These are phyloP conservation scores for Tulasnella sp. DNA, from an alignment of 768 basidiomycete species.

Conservation along the genomic window DNA sequence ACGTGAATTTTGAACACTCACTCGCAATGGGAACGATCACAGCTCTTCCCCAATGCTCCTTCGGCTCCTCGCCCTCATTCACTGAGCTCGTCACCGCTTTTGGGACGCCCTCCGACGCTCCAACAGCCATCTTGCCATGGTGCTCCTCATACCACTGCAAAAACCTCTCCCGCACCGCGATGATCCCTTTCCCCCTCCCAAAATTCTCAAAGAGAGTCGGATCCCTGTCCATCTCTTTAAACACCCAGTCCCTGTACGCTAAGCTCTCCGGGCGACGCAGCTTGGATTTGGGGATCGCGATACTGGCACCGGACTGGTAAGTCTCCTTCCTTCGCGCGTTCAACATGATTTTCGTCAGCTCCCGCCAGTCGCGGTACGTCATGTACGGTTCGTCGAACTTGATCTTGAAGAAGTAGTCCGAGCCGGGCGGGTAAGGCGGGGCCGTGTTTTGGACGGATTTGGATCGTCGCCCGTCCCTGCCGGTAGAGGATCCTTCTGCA, in stretches of 20 bases:
- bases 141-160: conserved; percentile 49
- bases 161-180: conserved; percentile 69
- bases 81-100: conserved; percentile 7
- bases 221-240: conserved; percentile 55
- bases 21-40: conserved; percentile 73
- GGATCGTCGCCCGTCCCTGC: background rate
- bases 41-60: conserved; percentile 40
- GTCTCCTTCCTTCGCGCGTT: conserved; percentile 15
- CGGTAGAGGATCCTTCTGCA: background rate
- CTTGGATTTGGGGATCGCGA: conserved; percentile 47
- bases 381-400: conserved; percentile 99
- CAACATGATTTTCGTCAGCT: conserved; percentile 75
- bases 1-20: background rate
- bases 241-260: conserved; percentile 75
- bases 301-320: conserved; percentile 12
- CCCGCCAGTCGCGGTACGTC: conserved; percentile 97
- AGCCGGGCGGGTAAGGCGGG: conserved; percentile 58
- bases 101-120: conserved; percentile 21
- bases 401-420: conserved; percentile 97
- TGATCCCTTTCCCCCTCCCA: conserved; percentile 69
- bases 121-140: conserved; percentile 31
- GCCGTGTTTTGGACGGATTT: background rate
- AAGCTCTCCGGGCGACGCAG: conserved; percentile 67
- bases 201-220: conserved; percentile 49
- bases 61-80: background rate